Evolutionary conservation across 768 basidiomycete genomes (phyloP), one percentile per base, ranked within the genome.

Genomic region (Rhizopogon salebrosus): DNA sequence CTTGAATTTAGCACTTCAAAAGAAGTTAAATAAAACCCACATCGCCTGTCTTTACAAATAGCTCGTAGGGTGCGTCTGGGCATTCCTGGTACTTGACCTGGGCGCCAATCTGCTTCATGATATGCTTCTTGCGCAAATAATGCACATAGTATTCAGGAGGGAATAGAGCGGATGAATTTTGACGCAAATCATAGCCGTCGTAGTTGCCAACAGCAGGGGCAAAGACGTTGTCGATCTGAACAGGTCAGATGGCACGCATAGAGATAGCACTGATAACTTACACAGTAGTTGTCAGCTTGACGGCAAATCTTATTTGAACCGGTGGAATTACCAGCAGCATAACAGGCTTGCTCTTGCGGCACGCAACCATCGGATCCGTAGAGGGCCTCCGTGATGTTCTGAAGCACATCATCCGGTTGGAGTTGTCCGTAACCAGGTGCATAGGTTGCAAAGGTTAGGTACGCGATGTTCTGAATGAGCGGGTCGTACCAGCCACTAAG

Each of bases 391-490:
- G 77, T 81, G n/a, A 85, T 65, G 34, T 72, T 54, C 27, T 67
- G 62, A 37, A 85, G 63, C 2, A 80, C 75, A 4, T 59, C 53
- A 39, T 77, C 70, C 27, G 70, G 71, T 54, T 80, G 80, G 10
- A 87, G 76, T 54, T 76, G 83, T 5, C 85, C 84, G 56, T 85
- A 87, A 13, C 83, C 82, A 7, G 85, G 85, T 0, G 85, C 85
- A 36, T 83, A 62, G 0, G 75, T 75, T 0, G 83, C 80, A 52
- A 85, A 87, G 31, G 72, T 72, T 52, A 85, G 72, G 53, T 80
- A 85, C 9, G 84, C 79, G 54, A 82, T 57, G 57, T 80, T 79
- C 57, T 86, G 84, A 38, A 85, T 73, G 27, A 84, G 68, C 1
- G 85, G 83, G 55, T 86, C 85, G 49, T 74, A 79, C 83, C 83